Conservation (phyloP, 2,329 filamentous ascomycete species). For the Beauveria rudraprayagi region DNA sequence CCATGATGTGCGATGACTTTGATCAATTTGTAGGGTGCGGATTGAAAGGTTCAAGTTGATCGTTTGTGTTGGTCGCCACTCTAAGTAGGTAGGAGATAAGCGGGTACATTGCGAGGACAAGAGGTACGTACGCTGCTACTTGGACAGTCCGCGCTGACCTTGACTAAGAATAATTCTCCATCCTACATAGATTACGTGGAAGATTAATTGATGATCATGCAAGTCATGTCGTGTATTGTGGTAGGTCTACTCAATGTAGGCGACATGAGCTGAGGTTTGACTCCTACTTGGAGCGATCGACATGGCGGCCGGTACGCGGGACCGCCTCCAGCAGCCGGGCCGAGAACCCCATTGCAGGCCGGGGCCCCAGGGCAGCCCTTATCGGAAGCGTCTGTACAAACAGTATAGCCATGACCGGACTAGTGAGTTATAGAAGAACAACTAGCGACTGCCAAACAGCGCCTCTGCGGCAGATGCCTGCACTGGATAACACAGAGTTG, state of each 20-base stretch:
- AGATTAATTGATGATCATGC: no score
- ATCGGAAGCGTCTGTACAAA: background rate
- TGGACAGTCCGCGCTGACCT: background rate
- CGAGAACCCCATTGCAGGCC: background rate
- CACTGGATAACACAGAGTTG: background rate
- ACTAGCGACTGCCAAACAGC: background rate
- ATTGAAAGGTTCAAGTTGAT: background rate
- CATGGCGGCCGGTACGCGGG: background rate
- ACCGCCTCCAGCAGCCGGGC: background rate
- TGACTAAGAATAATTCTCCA: background rate
- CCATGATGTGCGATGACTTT: constrained; percentile 11
- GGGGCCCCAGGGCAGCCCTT: background rate
- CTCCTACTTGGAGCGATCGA: background rate
- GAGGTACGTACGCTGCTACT: background rate
- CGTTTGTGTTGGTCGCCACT: background rate
- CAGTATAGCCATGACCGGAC: background rate
- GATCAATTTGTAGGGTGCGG: background rate
- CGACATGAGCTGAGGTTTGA: background rate
- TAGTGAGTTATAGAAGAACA: background rate
- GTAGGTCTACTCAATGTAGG: no score
- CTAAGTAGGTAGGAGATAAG: background rate
- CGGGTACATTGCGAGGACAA: background rate
- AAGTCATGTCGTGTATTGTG: no score
- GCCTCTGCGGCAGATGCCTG: background rate
- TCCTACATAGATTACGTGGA: no score